Base-by-base conservation (phyloP, 345 rosid species). In the Citrus mangshanensis region DNA sequence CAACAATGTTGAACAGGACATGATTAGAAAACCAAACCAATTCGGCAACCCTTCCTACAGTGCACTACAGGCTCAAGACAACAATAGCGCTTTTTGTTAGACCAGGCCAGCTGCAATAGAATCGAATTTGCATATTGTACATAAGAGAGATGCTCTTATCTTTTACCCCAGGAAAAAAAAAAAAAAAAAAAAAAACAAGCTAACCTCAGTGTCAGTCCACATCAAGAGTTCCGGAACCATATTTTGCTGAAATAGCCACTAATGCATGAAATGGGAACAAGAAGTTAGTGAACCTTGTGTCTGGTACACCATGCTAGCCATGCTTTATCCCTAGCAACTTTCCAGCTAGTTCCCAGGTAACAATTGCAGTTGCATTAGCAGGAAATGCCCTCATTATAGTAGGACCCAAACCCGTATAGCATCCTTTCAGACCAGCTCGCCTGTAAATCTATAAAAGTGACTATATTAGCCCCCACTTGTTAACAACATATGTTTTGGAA, bases 331-430 rank as follows among this genome's bases (percentile, higher is more conserved):
- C 96, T 67, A 93, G 81, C 73, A 91, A 68, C 83, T 94, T 92
- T 87, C 90, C 81, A 67, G 98, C 93, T 14, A 97, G 84, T 84
- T 97, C 99, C 99, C 98, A 94, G 74, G 98, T 86, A 73, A 94
- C 98, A 30, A 97, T 97, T 25, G 99, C 98, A 51, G 94, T 93
- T 38, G 98, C 99, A 81, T 97, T 97, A 70, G 99, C 98, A 63
- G 98, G 98, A 84, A 97, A 97, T 54, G 98, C 97, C 84, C 98
- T 89, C 58, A 81, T 85, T 19, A 94, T 85, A 10, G 98, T 97
- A 1, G 96, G 98, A 77, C 95, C 95, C 35, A 97, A 84, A 73
- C 98, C 99, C 5, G 98, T 79, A 38, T 94, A 93, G 85, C 98
- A 97, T 79, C 96, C 99, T 82, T 85, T 90, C 40, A 94, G 46